These are phyloP conservation scores for Picochlorum sp. DNA, from an alignment of 139 green algal species.

Conservation along the genomic window DNA sequence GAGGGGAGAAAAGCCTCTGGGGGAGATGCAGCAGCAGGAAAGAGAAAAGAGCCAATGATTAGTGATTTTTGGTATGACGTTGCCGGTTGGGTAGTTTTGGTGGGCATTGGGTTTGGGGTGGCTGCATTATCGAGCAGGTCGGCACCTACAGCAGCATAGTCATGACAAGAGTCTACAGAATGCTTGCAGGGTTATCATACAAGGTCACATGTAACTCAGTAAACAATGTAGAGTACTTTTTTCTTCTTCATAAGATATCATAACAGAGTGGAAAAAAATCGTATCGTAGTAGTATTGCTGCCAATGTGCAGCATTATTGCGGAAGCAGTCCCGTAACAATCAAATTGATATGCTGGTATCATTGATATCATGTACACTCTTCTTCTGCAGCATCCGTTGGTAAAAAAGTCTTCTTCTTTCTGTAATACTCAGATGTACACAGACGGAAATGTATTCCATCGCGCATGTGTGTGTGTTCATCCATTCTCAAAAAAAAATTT, in stretches of 20 bases:
- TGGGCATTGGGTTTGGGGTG: conserved; percentile 30
- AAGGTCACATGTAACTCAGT: neutral
- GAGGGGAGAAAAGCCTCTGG: conserved; percentile 11
- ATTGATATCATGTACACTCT: too few relatives aligned
- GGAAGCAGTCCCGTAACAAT: neutral
- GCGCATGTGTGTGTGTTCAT: too few relatives aligned
- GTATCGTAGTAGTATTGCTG: too few relatives aligned
- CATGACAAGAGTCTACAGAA: neutral
- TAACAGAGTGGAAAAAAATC: too few relatives aligned
- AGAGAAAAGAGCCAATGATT: conserved; percentile 10
- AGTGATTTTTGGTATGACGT: conserved; percentile 78
- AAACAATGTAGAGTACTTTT: too few relatives aligned
- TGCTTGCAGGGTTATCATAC: neutral
- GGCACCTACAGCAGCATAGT: conserved; percentile 1
- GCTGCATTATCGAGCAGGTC: conserved; percentile 5
- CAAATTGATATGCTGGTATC: neutral
- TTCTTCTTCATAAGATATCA: too few relatives aligned
- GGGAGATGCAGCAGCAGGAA: conserved; percentile 8
- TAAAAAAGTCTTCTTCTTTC: neutral
- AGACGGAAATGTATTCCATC: neutral
- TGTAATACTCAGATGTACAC: neutral
- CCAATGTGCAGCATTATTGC: neutral
- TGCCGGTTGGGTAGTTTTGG: conserved; percentile 67
- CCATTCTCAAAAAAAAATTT: too few relatives aligned
- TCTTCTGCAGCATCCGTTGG: neutral